Base-by-base conservation (phyloP, 1,139 yeast genomes). In the Sugiyamaella sp. region DNA sequence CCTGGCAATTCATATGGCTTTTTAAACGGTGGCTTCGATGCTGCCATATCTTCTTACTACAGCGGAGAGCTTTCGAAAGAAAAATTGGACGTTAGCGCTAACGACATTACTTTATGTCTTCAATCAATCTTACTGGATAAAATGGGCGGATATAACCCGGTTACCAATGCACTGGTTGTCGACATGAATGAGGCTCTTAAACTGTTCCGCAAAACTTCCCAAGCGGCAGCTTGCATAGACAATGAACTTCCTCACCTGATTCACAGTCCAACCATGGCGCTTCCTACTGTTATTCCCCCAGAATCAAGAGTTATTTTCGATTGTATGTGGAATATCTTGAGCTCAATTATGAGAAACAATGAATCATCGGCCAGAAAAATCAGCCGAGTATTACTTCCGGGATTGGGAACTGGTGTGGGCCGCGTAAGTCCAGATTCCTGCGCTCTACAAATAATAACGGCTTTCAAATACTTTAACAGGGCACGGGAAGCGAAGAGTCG, bases 1-100 rank as follows among this genome's bases (percentile, higher is more conserved):
- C 84, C 84, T 0, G 83, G 83, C 0, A 80, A 80, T 58, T 77
- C 81, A 1, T 69, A 74, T 50, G 84, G 82, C 1, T 72, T 67
- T 46, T 66, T 80, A 59, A 79, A 79, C 3, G 84, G 84, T 2
- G 83, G 84, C 1, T 76, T 80, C 59, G 84, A 80, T 63, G 60
- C 70, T 29, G 77, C 74, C 0, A 59, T 80, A 19, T 71, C 75
- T 12, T 54, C 65, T 6, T 69, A 70, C 53, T 76, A 73, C 58
- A 68, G 71, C 22, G 66, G 69, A 1, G 52, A 33, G 22, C 37
- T 49, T 35, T 25, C 37, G 2, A 20, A 16, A 4, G 33, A 20
- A 9, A 32, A 32, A 20, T 37, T 29, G 46, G 55, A 61, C 44
- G 65, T 66, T 51, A 45, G 57, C 20, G 64, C 63, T 2, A 40